Conservation (phyloP, 495 filamentous ascomycete genomes). For the Chaetomium fimeti region DNA sequence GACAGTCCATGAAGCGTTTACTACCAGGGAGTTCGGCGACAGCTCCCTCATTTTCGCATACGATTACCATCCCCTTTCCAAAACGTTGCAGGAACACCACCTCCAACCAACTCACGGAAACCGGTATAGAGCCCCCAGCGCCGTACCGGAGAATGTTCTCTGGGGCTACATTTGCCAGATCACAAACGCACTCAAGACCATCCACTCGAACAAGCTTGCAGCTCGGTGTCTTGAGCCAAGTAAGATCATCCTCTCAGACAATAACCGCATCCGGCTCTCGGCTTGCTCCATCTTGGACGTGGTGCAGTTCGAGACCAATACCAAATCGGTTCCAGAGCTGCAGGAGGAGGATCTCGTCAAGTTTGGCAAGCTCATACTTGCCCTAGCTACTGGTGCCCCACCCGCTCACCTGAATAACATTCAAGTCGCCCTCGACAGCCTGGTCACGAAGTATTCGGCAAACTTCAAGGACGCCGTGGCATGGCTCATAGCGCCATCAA, state of each 20-base stretch:
- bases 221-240: slow-evolving; percentile 77
- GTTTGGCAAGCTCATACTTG: slow-evolving; percentile 79
- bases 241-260: slow-evolving; percentile 82
- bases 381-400: slow-evolving; percentile 66
- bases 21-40: slow-evolving; percentile 87
- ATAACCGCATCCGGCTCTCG: slow-evolving; percentile 82
- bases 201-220: slow-evolving; percentile 78
- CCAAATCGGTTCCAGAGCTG: slow-evolving; percentile 63
- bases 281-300: slow-evolving; percentile 87
- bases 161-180: slow-evolving; percentile 95
- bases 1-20: slow-evolving; percentile 87
- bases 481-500: slow-evolving; percentile 67
- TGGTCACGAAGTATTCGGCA: slow-evolving; percentile 67
- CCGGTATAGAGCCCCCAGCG: slow-evolving; percentile 42
- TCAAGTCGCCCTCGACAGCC: slow-evolving; percentile 64
- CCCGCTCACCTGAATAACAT: slow-evolving; percentile 52
- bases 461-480: slow-evolving; percentile 71
- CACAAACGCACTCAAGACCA: slow-evolving; percentile 79
- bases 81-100: slow-evolving; percentile 84
- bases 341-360: slow-evolving; percentile 86
- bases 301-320: slow-evolving; percentile 66
- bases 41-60: slow-evolving; percentile 93
- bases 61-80: slow-evolving; percentile 87
- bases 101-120: slow-evolving; percentile 57
- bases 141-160: slow-evolving; percentile 71